Evolutionary conservation across 192 early-diverging fungal species (phyloP).

Genomic region (Funneliformis geosporum): DNA sequence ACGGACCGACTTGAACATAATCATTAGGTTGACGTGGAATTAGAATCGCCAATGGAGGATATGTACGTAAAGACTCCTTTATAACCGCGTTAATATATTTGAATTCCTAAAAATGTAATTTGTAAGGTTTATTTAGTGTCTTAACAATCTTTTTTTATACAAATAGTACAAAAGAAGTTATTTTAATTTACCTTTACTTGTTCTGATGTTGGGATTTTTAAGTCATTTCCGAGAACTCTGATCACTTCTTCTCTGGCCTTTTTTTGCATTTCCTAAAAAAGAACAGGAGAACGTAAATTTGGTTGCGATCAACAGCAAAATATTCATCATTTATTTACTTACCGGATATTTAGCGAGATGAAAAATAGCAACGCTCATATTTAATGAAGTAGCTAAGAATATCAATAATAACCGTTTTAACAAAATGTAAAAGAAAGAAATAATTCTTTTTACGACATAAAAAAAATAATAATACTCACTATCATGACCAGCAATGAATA

Average conservation of each 20-base stretch:
- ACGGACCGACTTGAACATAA: too few species aligned
- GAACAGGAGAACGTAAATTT: not conserved
- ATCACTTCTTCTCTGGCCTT: constrained; percentile 8
- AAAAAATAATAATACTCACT: not conserved
- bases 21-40: too few species aligned
- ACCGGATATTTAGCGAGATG: not conserved
- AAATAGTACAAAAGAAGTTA: too few species aligned
- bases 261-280: not conserved
- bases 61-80: too few species aligned
- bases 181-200: not conserved
- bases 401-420: not conserved
- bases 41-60: too few species aligned
- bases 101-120: too few species aligned
- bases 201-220: not conserved
- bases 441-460: not conserved
- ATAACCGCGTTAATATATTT: too few species aligned
- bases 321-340: not conserved
- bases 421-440: not conserved
- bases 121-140: too few species aligned
- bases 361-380: not conserved
- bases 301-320: constrained; percentile 8
- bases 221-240: not conserved
- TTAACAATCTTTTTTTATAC: too few species aligned
- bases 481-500: not conserved
- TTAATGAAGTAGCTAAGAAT: not conserved